Evolutionary conservation across 495 filamentous ascomycete species (phyloP).

Genomic region (Hypomontagnella submonticulosa): DNA sequence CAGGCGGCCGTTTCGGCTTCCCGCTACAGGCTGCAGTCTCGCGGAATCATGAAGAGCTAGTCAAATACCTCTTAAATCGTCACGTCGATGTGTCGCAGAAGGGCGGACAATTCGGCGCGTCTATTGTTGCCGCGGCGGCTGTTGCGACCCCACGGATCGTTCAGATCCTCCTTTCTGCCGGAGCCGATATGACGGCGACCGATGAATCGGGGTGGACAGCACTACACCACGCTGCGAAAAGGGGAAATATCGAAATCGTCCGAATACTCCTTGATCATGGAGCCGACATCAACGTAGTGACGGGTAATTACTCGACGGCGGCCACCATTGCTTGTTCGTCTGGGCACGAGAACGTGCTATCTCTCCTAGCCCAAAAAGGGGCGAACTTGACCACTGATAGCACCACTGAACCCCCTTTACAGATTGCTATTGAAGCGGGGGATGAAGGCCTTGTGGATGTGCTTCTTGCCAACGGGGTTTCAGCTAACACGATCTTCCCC

Average conservation of each 20-base stretch:
- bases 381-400: background rate
- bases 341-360: background rate
- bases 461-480: background rate
- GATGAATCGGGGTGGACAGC: background rate
- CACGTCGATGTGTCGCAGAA: background rate
- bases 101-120: conserved; percentile 1
- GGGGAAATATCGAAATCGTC: background rate
- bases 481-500: background rate
- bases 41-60: background rate
- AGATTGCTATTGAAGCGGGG: background rate
- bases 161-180: background rate
- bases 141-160: background rate
- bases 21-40: background rate
- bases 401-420: background rate
- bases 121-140: background rate
- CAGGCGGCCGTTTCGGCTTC: background rate
- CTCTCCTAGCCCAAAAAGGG: background rate
- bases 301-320: background rate
- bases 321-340: background rate
- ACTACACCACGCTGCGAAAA: background rate
- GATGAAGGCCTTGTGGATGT: conserved; percentile 2
- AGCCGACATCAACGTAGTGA: background rate
- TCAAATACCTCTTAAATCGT: background rate
- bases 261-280: background rate
- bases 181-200: background rate